Base-by-base conservation (phyloP, 2,329 filamentous ascomycete genomes). In the Clarireedia hainanense region DNA sequence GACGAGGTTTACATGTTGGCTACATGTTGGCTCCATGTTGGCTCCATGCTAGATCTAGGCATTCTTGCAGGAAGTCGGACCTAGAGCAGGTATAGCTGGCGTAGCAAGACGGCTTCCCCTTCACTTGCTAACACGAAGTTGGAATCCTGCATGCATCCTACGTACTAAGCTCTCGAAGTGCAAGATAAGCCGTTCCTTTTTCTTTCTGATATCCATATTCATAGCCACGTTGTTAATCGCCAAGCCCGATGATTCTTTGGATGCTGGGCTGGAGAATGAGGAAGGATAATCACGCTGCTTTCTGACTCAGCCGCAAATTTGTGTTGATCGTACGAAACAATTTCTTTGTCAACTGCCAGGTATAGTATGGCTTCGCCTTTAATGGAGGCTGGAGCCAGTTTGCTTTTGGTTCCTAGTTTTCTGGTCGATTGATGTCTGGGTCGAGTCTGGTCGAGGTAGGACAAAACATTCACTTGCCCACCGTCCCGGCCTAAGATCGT, bases 291-390 rank as follows among this genome's bases (percentile, higher is more conserved):
- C 27, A 47, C 6, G 6, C 27, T 14, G 26, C 48, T 54, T 39
- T 54, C 34, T 49, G 27, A 40, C 51, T 54, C 43, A 49, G 51
- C 51, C 30, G 24, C 51, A 49, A 20, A 30, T 24, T 30, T 39
- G 47, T 10, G 27, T 30, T 48, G n/a, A 42, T n/a, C 37, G n/a
- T 12, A n/a, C 27, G 39, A 42, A 42, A 42, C 15, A 30, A 30
- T 30, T 30, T 27, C 34, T 24, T 36, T 27, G 23, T 39, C 27
- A 30, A 30, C 27, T 30, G 17, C 51, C 27, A 47, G 37, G 27
- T 47, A 48, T 27, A 10, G 27, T 10, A 7, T 30, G 27, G 27
- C 27, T 30, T 30, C 27, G 27, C 30, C 39, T 20, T 49, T 49
- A 4, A 54, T 48, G n/a, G 43, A 43, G 51, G 34, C 43, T 54